Percentiles rank a stretch among this genome's conserved stretches.
Conservation (phyloP, 2,329 filamentous ascomycete species). For the Fusarium udum region DNA sequence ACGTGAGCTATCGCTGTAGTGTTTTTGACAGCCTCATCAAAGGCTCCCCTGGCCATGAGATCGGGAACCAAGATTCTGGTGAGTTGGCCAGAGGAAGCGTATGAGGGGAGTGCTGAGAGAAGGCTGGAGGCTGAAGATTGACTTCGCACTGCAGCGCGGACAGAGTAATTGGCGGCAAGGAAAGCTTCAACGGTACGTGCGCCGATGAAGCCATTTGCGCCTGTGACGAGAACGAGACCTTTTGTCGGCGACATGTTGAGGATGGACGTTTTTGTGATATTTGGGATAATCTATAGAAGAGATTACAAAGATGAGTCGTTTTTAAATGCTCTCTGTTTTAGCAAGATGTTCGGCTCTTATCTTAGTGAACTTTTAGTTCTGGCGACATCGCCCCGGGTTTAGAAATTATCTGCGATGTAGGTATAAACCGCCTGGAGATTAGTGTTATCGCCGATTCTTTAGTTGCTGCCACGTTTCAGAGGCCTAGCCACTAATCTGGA, state of each 20-base stretch:
- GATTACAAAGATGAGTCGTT: too few relatives aligned
- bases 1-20: conserved; percentile 1
- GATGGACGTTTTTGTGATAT: too few relatives aligned
- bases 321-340: not conserved
- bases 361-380: not conserved
- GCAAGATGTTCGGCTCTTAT: not conserved
- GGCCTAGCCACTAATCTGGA: not conserved
- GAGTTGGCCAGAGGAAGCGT: conserved; percentile 1
- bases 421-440: not conserved
- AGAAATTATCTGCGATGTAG: not conserved
- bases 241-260: conserved; percentile 1
- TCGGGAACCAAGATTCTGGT: not conserved
- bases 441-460: not conserved
- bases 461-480: not conserved
- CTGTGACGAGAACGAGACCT: conserved; percentile 12
- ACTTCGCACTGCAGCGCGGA: conserved; percentile 8
- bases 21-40: not conserved
- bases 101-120: not conserved
- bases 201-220: conserved; percentile 21
- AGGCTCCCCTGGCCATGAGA: not conserved
- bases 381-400: not conserved
- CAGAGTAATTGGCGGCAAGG: conserved; percentile 2
- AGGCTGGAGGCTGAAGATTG: conserved; percentile 4
- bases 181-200: conserved; percentile 17
- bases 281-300: not conserved